Conservation (phyloP, 1,284 basidiomycete genomes). For the Ceraceosorus guamensis region DNA sequence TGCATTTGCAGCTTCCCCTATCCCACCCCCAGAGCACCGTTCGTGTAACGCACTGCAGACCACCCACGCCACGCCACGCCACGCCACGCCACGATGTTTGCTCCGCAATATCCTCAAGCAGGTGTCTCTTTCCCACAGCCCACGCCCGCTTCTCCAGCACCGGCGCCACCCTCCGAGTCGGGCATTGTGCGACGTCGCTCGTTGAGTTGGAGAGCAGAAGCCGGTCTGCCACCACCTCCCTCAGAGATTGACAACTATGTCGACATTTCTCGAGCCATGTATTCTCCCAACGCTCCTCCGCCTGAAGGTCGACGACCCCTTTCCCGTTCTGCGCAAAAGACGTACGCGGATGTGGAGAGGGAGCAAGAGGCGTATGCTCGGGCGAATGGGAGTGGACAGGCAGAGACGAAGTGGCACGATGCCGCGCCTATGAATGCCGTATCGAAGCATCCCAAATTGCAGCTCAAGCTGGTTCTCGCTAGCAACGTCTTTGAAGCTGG, state of each 20-base stretch:
- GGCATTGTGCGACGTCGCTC: conserved; percentile 14
- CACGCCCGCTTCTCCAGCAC: too few species aligned
- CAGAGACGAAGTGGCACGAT: conserved; percentile 2
- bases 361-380: conserved; percentile 19
- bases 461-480: conserved; percentile 26
- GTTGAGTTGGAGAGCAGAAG: conserved; percentile 26
- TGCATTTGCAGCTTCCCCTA: too few species aligned
- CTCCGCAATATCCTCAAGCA: too few species aligned
- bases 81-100: too few species aligned
- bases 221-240: conserved; percentile 32
- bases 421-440: conserved; percentile 34
- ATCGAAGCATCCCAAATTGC: conserved; percentile 39
- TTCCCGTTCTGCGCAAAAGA: not conserved
- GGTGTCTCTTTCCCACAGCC: too few species aligned
- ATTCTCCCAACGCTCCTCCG: too few species aligned
- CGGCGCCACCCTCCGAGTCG: too few species aligned
- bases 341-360: not conserved
- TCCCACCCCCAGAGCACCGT: too few species aligned
- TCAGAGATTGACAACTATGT: conserved; percentile 13
- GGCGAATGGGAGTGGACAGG: not conserved
- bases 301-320: too few species aligned
- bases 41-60: too few species aligned
- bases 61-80: too few species aligned
- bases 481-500: conserved; percentile 35
- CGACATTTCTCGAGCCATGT: not conserved